Evolutionary conservation across 2,329 filamentous ascomycete genomes (phyloP), one percentile per base, ranked within the genome.

Genomic region (Exophiala sideris): DNA sequence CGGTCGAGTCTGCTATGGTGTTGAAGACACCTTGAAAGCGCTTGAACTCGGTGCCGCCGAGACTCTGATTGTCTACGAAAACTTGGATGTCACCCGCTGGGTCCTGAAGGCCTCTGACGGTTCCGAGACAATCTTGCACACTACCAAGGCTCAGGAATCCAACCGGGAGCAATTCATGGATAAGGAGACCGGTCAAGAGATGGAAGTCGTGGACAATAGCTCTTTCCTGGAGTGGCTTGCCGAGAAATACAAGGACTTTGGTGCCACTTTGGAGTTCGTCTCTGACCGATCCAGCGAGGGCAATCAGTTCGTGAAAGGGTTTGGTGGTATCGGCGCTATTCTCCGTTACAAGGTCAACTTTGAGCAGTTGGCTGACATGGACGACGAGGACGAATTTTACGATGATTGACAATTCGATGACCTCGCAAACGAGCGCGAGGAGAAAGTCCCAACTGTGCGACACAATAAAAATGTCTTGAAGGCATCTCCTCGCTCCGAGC

Each of bases 271-370:
- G 40, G 94, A 99, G 73, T 99, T 99, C 66, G 94, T 99, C 62
- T 96, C 94, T 45, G 95, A 99, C 72, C 87, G 91, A 63, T 97
- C 92, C 57, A 95, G 89, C 58, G 94, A 99, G 77, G 94, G 94
- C 71, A 99, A 99, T 77, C 94, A 99, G 79, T 99, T 99, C 76
- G 94, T 99, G 68, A 97, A 96, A 80, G 94, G 94, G 61, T 99
- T 99, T 70, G 94, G 94, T 86, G 94, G 94, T 70, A 96, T 99
- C 66, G 94, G 94, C 64, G 92, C 92, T 62, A 87, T 99, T 68
- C 85, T 99, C 71, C 91, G 94, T 66, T 99, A 99, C 85, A 96
- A 96, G 81, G 90, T 99, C 81, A 99, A 99, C 81, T 99, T 99
- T 78, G 95, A 99, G 78, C 95, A 99, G 76, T 83, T 99, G 74